These are phyloP conservation scores for Fusarium metavorans DNA, from an alignment of 2,329 filamentous ascomycete species.

Conservation along the genomic window DNA sequence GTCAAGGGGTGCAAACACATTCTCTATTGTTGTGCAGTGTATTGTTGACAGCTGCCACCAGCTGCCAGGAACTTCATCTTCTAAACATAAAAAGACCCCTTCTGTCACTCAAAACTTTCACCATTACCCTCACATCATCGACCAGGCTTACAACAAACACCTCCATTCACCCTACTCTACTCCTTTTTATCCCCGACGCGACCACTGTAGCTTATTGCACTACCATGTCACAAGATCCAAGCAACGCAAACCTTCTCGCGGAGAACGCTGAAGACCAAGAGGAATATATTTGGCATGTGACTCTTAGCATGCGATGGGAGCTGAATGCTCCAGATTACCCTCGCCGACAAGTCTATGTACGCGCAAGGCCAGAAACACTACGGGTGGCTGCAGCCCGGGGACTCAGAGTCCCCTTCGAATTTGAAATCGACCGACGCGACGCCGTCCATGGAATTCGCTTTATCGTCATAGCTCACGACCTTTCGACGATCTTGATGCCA, in stretches of 20 bases:
- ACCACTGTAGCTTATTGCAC: neutral
- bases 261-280: neutral
- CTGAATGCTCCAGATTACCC: neutral
- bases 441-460: neutral
- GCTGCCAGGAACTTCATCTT: neutral
- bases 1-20: neutral
- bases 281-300: neutral
- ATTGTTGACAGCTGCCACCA: neutral
- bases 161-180: fast-evolving
- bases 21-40: neutral
- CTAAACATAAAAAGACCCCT: neutral
- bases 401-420: neutral
- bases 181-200: neutral
- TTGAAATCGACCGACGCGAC: neutral
- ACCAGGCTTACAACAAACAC: neutral
- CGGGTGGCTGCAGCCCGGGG: neutral
- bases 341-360: fast-evolving
- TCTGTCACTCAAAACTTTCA: neutral
- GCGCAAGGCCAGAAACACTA: neutral
- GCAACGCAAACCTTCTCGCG: neutral
- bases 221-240: neutral
- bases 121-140: neutral
- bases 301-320: neutral
- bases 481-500: neutral
- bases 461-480: neutral